phyloP scores from a whole-genome alignment of 2,329 filamentous ascomycete genomes.

The Alternaria burnsii region DNA sequence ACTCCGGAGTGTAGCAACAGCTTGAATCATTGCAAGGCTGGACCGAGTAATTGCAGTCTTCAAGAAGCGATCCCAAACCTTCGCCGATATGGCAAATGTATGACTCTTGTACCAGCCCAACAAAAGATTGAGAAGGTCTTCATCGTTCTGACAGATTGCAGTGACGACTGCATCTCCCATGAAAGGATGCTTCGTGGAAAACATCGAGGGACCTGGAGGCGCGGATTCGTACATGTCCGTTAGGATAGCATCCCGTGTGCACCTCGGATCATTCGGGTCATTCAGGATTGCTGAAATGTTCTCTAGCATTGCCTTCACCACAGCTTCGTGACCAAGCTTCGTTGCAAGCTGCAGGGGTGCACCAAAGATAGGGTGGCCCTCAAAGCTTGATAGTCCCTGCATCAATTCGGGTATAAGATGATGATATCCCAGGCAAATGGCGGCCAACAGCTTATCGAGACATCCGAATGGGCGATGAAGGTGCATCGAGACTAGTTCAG shows the following conservation, averaged over 20 bases:
- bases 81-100: neutral
- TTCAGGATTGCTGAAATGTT: neutral
- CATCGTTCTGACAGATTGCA: neutral
- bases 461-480: neutral
- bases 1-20: neutral
- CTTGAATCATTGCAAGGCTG: neutral
- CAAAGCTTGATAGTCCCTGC: neutral
- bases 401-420: neutral
- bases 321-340: neutral
- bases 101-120: neutral
- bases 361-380: neutral
- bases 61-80: neutral
- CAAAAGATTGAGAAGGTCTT: neutral
- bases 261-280: too few relatives aligned
- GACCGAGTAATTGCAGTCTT: neutral
- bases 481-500: too few relatives aligned
- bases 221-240: too few relatives aligned
- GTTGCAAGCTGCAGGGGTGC: neutral
- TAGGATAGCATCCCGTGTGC: too few relatives aligned
- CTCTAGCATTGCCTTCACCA: neutral
- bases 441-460: neutral
- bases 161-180: neutral
- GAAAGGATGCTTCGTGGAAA: neutral
- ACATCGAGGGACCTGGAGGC: too few relatives aligned
- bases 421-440: neutral